Base-by-base conservation (phyloP, 345 rosid species). In the Aquilaria malaccensis region DNA sequence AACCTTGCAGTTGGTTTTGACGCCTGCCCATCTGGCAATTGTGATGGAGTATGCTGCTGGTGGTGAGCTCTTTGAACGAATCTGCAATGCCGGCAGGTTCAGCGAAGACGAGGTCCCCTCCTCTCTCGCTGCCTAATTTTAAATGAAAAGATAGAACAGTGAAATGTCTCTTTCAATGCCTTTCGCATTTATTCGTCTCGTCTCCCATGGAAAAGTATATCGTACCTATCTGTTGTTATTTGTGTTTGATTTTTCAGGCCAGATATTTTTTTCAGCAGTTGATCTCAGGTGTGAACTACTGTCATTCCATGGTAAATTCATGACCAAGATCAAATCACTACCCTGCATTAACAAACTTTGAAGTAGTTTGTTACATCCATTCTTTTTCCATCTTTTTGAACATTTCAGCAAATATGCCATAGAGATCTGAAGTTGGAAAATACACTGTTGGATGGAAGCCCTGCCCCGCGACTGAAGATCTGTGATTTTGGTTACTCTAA, bases 401-500 rank as follows among this genome's bases (percentile, higher is more conserved):
- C 97, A 91, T 10, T 65, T 72, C 76, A 91, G 97, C 97, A 91
- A 91, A 91, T 91, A 73, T 91, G 97, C 69, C 97, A 91, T 62
- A 81, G 97, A 81, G 97, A 91, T 81, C 73, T 91, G 64, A 91
- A 88, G 75, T 83, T 91, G 71, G 97, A 88, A 83, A 91, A 88
- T 69, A 91, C 97, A 30, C 79, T 91, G 22, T 71, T 91, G 4
- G 97, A 91, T 79, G 97, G 94, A 55, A 91, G 94, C 58, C 91
- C 97, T 50, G 97, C 96, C 0, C 97, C 97, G 3, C 83, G 91
- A 22, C 63, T 88, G 81, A 91, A 91, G 73, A 91, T 91, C 69
- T 88, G 97, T 64, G 97, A 91, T 75, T 91, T 91, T 62, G 94
- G 97, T 63, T 91, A 91, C 80, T 91, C 97, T 32, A 91, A 91